A percentile compares a stretch with the other conserved stretches of the same genome.
These are phyloP conservation scores for Trichoderma parareesei DNA, from an alignment of 495 filamentous ascomycete genomes.

Conservation along the genomic window DNA sequence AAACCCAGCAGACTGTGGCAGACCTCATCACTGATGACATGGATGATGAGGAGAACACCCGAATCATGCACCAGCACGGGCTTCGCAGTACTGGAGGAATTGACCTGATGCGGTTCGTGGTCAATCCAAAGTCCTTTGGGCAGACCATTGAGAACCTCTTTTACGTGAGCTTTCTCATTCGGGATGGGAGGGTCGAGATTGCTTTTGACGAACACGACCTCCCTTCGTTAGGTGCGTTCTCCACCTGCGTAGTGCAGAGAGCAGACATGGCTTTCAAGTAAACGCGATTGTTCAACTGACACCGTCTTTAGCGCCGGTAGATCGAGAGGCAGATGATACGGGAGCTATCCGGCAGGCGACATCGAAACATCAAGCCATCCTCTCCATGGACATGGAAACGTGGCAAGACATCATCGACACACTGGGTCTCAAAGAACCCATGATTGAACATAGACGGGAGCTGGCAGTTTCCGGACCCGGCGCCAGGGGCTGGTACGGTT, in stretches of 20 bases:
- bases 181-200: constrained; percentile 69
- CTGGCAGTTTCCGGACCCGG: constrained; percentile 44
- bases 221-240: constrained; percentile 62
- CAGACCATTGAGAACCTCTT: constrained; percentile 98
- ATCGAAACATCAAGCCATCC: constrained; percentile 72
- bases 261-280: not conserved
- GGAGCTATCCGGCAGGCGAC: constrained; percentile 29
- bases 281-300: constrained; percentile 5
- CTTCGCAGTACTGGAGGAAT: constrained; percentile 58
- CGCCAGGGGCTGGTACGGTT: constrained; percentile 72
- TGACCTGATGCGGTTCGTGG: constrained; percentile 70
- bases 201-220: constrained; percentile 53
- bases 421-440: constrained; percentile 64
- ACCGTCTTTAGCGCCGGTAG: constrained; percentile 16
- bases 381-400: constrained; percentile 71
- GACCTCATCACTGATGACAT: constrained; percentile 28
- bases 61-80: constrained; percentile 44
- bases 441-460: constrained; percentile 77
- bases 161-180: constrained; percentile 88
- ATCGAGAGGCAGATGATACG: constrained; percentile 19
- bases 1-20: constrained; percentile 35
- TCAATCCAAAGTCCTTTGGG: constrained; percentile 84
- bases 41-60: constrained; percentile 28
- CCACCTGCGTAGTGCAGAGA: not conserved
- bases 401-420: constrained; percentile 69